phyloP scores from a whole-genome alignment of 139 green algal species.

The Chlamydomonas incerta region DNA sequence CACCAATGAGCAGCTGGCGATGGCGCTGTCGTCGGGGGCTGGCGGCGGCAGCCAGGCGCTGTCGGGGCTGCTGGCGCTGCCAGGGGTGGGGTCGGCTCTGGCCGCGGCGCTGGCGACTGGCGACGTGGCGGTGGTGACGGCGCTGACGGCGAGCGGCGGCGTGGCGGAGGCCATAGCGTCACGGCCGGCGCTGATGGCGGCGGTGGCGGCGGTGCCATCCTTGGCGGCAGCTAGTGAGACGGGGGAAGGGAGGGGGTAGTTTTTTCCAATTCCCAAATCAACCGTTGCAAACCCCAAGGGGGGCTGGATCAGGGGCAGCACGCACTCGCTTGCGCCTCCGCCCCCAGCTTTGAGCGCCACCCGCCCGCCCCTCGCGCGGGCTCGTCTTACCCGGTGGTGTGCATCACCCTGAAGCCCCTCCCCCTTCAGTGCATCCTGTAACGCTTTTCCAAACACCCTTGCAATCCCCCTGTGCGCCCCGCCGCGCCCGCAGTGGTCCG shows the following conservation, averaged over 20 bases:
- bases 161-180: conserved; percentile 1
- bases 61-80: not conserved
- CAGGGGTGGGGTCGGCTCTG: not conserved
- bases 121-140: not conserved
- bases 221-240: not conserved
- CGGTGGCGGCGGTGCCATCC: not conserved
- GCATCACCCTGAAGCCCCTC: not conserved
- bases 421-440: too few species aligned
- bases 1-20: not conserved
- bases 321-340: too few species aligned
- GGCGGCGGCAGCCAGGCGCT: not conserved
- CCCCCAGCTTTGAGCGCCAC: too few species aligned
- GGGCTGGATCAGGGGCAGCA: too few species aligned
- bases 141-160: not conserved
- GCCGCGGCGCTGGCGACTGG: not conserved
- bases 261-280: too few species aligned
- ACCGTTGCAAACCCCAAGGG: too few species aligned
- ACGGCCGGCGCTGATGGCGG: not conserved
- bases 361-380: too few species aligned
- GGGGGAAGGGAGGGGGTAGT: too few species aligned
- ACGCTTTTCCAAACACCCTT: too few species aligned
- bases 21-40: not conserved
- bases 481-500: not conserved
- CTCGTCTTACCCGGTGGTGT: not conserved
- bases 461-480: too few species aligned